These are phyloP conservation scores for Rhizoclosmatium globosum DNA, from an alignment of 192 early-diverging fungal species.

Conservation along the genomic window DNA sequence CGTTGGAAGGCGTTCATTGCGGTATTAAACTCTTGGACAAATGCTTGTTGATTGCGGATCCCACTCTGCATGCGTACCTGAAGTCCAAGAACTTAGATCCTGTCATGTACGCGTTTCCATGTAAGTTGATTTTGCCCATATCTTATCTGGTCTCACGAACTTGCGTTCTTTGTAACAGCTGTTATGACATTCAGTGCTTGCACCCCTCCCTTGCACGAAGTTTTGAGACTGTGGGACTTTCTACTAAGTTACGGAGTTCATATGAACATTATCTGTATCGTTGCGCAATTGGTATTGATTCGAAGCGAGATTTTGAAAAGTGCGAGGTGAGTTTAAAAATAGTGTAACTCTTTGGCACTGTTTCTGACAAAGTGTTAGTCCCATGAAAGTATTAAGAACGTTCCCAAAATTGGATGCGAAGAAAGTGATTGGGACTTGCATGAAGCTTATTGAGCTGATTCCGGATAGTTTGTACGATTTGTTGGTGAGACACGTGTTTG, in stretches of 20 bases:
- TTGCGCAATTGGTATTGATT: constrained; percentile 82
- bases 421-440: constrained; percentile 62
- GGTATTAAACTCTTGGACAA: constrained; percentile 88
- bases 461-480: constrained; percentile 79
- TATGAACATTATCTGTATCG: constrained; percentile 89
- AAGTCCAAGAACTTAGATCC: constrained; percentile 75
- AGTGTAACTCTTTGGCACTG: not conserved
- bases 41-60: constrained; percentile 80
- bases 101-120: constrained; percentile 88
- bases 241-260: constrained; percentile 91
- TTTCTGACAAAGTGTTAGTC: constrained; percentile 44
- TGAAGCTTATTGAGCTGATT: constrained; percentile 63
- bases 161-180: constrained; percentile 48
- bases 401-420: constrained; percentile 74
- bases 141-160: not conserved
- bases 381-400: constrained; percentile 74
- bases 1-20: constrained; percentile 88
- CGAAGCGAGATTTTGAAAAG: constrained; percentile 75
- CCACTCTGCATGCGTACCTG: constrained; percentile 74
- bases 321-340: constrained; percentile 58
- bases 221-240: constrained; percentile 92
- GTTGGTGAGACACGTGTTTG: constrained; percentile 80
- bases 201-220: constrained; percentile 83
- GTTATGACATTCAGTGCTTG: constrained; percentile 92
- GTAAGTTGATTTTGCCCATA: constrained; percentile 54